These are phyloP conservation scores for Backusella tarrabulga DNA, from an alignment of 192 early-diverging fungal genomes.

Conservation along the genomic window DNA sequence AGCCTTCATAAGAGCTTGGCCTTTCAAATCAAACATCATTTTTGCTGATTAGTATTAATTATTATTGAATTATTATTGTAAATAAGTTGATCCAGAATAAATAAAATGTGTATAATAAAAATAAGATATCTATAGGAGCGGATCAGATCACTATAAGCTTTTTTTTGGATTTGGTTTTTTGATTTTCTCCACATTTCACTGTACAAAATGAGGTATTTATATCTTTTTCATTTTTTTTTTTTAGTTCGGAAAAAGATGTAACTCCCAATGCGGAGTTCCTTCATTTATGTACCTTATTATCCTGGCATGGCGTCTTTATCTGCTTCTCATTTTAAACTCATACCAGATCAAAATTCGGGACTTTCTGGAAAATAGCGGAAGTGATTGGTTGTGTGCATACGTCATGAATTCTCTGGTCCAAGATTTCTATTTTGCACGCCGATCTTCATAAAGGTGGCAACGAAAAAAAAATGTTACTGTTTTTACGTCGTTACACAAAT, in stretches of 20 bases:
- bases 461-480: neutral
- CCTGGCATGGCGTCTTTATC: neutral
- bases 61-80: neutral
- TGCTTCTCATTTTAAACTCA: neutral
- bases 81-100: slow-evolving; percentile 1
- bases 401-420: neutral
- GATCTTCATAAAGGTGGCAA: neutral
- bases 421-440: neutral
- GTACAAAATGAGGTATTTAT: neutral
- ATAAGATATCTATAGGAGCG: neutral
- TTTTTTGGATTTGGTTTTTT: neutral
- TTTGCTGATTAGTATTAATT: neutral
- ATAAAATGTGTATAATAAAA: neutral
- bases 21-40: slow-evolving; percentile 15
- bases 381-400: neutral
- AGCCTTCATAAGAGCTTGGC: slow-evolving; percentile 51
- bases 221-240: neutral
- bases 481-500: neutral
- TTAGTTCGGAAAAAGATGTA: neutral
- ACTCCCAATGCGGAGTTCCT: neutral
- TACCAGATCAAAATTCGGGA: slow-evolving; percentile 4
- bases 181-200: neutral
- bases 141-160: slow-evolving; percentile 8
- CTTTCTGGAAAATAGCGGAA: slow-evolving; percentile 8
- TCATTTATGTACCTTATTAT: slow-evolving; percentile 5